Percentiles rank a stretch among this genome's conserved stretches.
Conservation (phyloP, 2,329 filamentous ascomycete genomes). For the Pseudocercospora pini-densiflorae region DNA sequence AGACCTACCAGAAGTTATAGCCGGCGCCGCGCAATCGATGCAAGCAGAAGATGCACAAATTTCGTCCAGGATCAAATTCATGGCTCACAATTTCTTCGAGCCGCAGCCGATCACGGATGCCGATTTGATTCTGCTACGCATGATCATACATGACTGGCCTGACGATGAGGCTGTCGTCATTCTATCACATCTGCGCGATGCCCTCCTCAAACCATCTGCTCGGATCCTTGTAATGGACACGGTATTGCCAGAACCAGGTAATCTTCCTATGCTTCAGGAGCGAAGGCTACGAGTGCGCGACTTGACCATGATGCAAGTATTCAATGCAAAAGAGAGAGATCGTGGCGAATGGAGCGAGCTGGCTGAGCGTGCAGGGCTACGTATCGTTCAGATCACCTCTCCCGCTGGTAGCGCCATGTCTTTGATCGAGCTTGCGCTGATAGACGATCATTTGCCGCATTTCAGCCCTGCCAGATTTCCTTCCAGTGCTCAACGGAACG, state of each 20-base stretch:
- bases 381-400: no score
- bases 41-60: neutral
- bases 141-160: constrained; percentile 30
- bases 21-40: neutral
- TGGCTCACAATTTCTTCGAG: constrained; percentile 35
- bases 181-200: constrained; percentile 22
- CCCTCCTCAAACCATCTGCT: constrained; percentile 23
- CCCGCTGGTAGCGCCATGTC: no score
- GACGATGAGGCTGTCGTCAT: constrained; percentile 27
- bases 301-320: constrained; percentile 14
- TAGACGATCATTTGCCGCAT: no score
- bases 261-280: neutral
- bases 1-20: constrained; percentile 1
- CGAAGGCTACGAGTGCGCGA: constrained; percentile 4
- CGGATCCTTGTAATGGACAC: constrained; percentile 33
- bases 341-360: constrained; percentile 11
- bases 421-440: no score
- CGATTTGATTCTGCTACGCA: constrained; percentile 31
- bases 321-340: constrained; percentile 14
- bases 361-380: no score
- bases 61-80: constrained; percentile 9
- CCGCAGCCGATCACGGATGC: constrained; percentile 33
- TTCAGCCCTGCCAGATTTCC: no score
- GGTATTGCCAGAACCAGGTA: constrained; percentile 24
- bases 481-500: no score